Conservation (phyloP, 805 yeast genomes). For the Grigorovia yakushimaensis region DNA sequence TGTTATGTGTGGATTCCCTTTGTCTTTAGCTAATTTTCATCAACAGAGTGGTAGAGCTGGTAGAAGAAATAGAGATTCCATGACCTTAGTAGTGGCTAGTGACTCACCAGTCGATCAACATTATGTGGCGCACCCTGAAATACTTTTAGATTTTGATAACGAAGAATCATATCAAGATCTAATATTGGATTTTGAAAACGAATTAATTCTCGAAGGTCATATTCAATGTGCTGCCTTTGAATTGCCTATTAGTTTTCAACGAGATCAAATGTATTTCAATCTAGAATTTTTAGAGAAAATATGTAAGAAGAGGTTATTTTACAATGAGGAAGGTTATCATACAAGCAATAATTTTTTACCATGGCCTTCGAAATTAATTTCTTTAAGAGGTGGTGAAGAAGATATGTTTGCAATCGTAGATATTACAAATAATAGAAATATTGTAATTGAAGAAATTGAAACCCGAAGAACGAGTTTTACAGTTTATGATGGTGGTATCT, state of each 20-base stretch:
- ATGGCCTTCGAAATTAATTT: slow-evolving; percentile 69
- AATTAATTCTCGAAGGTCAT: slow-evolving; percentile 65
- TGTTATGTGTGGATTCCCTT: slow-evolving; percentile 85
- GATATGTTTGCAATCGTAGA: slow-evolving; percentile 84
- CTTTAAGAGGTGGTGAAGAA: slow-evolving; percentile 77
- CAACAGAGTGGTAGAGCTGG: slow-evolving; percentile 99
- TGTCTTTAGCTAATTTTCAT: slow-evolving; percentile 74
- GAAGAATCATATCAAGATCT: slow-evolving; percentile 55
- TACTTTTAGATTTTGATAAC: slow-evolving; percentile 21
- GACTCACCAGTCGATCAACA: slow-evolving; percentile 79
- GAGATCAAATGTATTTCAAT: slow-evolving; percentile 49
- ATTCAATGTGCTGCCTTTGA: slow-evolving; percentile 93
- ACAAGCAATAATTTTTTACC: slow-evolving; percentile 57
- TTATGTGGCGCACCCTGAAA: slow-evolving; percentile 48
- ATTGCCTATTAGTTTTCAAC: slow-evolving; percentile 46
- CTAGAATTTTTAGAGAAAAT: slow-evolving; percentile 25
- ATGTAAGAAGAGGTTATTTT: slow-evolving; percentile 33
- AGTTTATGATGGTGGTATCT: slow-evolving; percentile 84
- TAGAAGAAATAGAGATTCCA: slow-evolving; percentile 71
- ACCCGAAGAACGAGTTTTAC: slow-evolving; percentile 85
- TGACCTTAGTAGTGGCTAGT: slow-evolving; percentile 78
- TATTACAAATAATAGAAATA: slow-evolving; percentile 63
- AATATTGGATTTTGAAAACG: slow-evolving; percentile 50
- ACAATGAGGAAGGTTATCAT: slow-evolving; percentile 40
- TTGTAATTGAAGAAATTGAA: slow-evolving; percentile 82